These are phyloP conservation scores for Saposhnikovia divaricata DNA, from an alignment of 129 eudicot genomes.

Conservation along the genomic window DNA sequence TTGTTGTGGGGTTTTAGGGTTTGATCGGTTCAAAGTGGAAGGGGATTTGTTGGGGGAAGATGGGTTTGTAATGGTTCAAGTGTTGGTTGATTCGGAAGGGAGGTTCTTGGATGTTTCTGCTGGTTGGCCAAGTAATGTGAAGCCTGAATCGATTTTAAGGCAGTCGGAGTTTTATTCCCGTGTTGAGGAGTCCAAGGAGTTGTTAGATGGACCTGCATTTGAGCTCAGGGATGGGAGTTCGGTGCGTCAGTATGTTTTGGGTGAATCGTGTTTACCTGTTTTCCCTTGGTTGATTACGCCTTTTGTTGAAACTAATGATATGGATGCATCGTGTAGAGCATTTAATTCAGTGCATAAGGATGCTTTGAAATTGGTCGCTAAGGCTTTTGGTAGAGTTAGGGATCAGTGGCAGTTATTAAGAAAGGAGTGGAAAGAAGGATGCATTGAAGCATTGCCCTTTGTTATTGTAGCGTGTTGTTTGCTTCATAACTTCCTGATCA, in stretches of 20 bases:
- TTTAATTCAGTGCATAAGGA: slow-evolving; percentile 59
- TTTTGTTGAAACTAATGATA: slow-evolving; percentile 21
- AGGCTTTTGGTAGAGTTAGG: slow-evolving; percentile 59
- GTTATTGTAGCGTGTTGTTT: slow-evolving; percentile 71
- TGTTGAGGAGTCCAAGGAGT: slow-evolving; percentile 54
- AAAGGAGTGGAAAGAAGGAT: slow-evolving; percentile 67
- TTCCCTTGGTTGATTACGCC: slow-evolving; percentile 79
- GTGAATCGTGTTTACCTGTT: slow-evolving; percentile 72
- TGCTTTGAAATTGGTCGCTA: slow-evolving; percentile 62
- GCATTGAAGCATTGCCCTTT: slow-evolving; percentile 68
- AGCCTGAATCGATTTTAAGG: slow-evolving; percentile 39
- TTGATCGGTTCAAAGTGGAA: slow-evolving; percentile 47
- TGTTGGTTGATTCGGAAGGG: slow-evolving; percentile 78
- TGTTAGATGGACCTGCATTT: slow-evolving; percentile 47
- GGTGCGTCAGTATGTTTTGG: slow-evolving; percentile 68
- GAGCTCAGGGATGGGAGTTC: slow-evolving; percentile 50
- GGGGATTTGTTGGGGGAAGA: slow-evolving; percentile 48
- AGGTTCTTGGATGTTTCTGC: slow-evolving; percentile 88
- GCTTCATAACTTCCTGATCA: slow-evolving; percentile 79
- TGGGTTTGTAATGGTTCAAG: slow-evolving; percentile 72
- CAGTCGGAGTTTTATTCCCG: slow-evolving; percentile 56
- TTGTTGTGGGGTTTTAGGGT: slow-evolving; percentile 84
- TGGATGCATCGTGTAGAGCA: slow-evolving; percentile 35
- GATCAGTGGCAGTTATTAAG: slow-evolving; percentile 57
- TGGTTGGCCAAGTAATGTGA: slow-evolving; percentile 78